Evolutionary conservation across 106 monocot genomes (phyloP), one percentile per base, ranked within the genome.

Genomic region (Acorus gramineus): DNA sequence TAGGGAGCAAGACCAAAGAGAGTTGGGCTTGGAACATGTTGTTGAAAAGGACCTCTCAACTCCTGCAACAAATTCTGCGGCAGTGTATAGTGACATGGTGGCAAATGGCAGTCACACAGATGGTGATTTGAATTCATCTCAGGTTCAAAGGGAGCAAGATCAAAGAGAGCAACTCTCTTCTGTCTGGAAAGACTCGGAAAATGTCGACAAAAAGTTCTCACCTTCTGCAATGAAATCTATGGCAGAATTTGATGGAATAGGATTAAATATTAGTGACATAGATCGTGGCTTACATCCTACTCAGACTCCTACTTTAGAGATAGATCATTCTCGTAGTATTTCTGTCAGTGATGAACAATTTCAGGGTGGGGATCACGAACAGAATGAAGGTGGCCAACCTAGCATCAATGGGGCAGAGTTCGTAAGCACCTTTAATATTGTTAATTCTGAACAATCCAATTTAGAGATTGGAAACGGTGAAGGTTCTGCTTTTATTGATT

Each of bases 1-100:
- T 13, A 68, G 42, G 56, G 47, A 69, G 46, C 80, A 92, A 74
- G 84, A 86, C 81, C 50, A 60, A 42, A 47, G 9, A 45, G 86
- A 86, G 49, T 28, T 28, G 28, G 28, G 28, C 28, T 28, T 28
- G 28, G 28, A 28, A 28, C 28, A 28, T 28, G 28, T 28, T 28
- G 28, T 28, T 28, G 28, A 28, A 28, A 28, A 28, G 28, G 28
- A 28, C 28, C 28, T 28, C 28, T 28, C 28, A 28, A 28, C 28
- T 28, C 28, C 28, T 28, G 28, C 28, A 28, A 28, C 28, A 28
- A 28, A 28, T 28, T 28, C 28, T 28, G 28, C 28, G 28, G 28
- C 28, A 28, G 28, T 28, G 28, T 28, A 28, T 28, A 28, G 28
- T 28, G 28, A 28, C 0, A 28, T 28, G 28, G 28, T 28, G 28